Conservation (phyloP, 2,329 filamentous ascomycete genomes). For the Microcyclospora tardicrescens region DNA sequence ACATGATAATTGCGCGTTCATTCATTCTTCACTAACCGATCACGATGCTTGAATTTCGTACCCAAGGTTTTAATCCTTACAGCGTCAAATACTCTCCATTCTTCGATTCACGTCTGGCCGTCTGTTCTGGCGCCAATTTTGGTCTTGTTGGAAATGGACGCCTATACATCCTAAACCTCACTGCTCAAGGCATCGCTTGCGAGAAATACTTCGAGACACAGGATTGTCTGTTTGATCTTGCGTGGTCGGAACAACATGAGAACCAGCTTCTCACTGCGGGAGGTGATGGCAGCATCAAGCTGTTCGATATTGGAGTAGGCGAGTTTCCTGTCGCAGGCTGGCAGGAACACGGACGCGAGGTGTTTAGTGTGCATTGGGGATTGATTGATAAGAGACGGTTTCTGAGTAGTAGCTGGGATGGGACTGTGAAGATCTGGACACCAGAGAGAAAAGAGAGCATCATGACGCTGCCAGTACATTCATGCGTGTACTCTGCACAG, state of each 20-base stretch:
- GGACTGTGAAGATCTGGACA: conserved; percentile 90
- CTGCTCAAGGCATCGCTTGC: conserved; percentile 67
- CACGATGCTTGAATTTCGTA: conserved; percentile 84
- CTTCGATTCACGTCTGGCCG: conserved; percentile 86
- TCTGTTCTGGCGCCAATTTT: conserved; percentile 86
- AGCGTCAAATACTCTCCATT: conserved; percentile 97
- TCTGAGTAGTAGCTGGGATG: conserved; percentile 87
- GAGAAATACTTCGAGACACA: conserved; percentile 93
- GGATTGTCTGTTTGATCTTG: conserved; percentile 86
- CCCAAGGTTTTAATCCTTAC: conserved; percentile 88
- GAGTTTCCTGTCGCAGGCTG: conserved; percentile 85
- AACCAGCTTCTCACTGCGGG: conserved; percentile 82
- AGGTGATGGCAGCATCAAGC: conserved; percentile 86
- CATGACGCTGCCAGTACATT: conserved; percentile 77
- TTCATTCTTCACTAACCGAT: not conserved
- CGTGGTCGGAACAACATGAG: conserved; percentile 94
- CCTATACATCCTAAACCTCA: conserved; percentile 71
- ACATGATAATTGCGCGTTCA: no score
- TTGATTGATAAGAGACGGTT: conserved; percentile 83
- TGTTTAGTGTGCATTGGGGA: conserved; percentile 89
- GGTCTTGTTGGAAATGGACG: conserved; percentile 93
- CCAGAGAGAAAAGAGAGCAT: conserved; percentile 55
- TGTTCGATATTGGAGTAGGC: conserved; percentile 72
- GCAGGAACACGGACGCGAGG: conserved; percentile 84
- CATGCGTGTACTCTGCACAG: conserved; percentile 84